Percentiles rank a stretch among this genome's conserved stretches.
Evolutionary conservation across 176 grass and related monocot species (phyloP).

Genomic region (sorghum (Sorghum bicolor)): Sorghum_bicolor_NCBIv3 NC_012877.2:16088001-16088500

Average conservation of each 20-base stretch:
- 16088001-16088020: conserved; percentile 97
- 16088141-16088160: conserved; percentile 14
- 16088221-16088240: conserved; percentile 94
- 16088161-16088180: conserved; percentile 87
- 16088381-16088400: background rate
- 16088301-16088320: background rate
- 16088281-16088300: conserved; percentile 65
- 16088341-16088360: background rate
- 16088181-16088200: conserved; percentile 96
- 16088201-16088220: conserved; percentile 97
- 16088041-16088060: conserved; percentile 91
- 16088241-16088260: conserved; percentile 99
- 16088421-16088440: conserved; percentile 71
- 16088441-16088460: conserved; percentile 90
- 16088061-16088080: conserved; percentile 92
- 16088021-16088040: conserved; percentile 93
- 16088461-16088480: conserved; percentile 86
- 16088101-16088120: background rate
- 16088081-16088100: background rate
- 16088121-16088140: conserved; percentile 5
- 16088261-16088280: conserved; percentile 88
- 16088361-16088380: background rate
- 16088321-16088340: background rate
- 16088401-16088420: conserved; percentile 79
- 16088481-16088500: conserved; percentile 96